Conservation (phyloP, 2,329 filamentous ascomycete species). For the Colletotrichum orbiculare region DNA sequence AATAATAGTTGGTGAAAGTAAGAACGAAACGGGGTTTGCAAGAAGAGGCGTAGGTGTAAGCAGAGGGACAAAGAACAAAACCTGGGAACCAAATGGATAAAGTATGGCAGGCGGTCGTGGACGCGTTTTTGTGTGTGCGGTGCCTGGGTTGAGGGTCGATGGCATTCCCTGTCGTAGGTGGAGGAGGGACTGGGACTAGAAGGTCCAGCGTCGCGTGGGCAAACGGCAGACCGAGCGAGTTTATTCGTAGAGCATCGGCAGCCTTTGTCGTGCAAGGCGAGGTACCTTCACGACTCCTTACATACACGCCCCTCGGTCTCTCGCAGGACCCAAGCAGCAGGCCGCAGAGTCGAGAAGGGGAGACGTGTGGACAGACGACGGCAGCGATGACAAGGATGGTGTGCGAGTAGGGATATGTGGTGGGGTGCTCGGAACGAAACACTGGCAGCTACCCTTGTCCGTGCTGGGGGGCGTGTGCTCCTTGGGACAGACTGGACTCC, state of each 20-base stretch:
- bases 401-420: conserved; percentile 20
- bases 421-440: conserved; percentile 37
- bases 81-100: conserved; percentile 34
- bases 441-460: conserved; percentile 37
- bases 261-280: neutral
- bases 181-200: conserved; percentile 24
- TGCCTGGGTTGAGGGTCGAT: conserved; percentile 32
- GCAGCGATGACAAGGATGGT: conserved; percentile 28
- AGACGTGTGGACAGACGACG: conserved; percentile 26
- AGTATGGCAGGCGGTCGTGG: conserved; percentile 35
- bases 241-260: conserved; percentile 31
- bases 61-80: conserved; percentile 33
- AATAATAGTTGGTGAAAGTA: conserved; percentile 34
- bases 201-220: conserved; percentile 33
- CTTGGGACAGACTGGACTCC: conserved; percentile 26
- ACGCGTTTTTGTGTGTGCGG: conserved; percentile 36
- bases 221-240: conserved; percentile 37
- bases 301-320: conserved; percentile 33
- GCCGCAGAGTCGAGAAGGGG: neutral
- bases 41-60: conserved; percentile 33
- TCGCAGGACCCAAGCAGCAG: conserved; percentile 24
- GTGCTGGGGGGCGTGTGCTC: conserved; percentile 35
- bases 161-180: conserved; percentile 32
- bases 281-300: neutral
- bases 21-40: conserved; percentile 27